A percentile compares a stretch with the other conserved stretches of the same genome.
Conservation (phyloP, 805 yeast genomes). For the Blastobotrys robertii region DNA sequence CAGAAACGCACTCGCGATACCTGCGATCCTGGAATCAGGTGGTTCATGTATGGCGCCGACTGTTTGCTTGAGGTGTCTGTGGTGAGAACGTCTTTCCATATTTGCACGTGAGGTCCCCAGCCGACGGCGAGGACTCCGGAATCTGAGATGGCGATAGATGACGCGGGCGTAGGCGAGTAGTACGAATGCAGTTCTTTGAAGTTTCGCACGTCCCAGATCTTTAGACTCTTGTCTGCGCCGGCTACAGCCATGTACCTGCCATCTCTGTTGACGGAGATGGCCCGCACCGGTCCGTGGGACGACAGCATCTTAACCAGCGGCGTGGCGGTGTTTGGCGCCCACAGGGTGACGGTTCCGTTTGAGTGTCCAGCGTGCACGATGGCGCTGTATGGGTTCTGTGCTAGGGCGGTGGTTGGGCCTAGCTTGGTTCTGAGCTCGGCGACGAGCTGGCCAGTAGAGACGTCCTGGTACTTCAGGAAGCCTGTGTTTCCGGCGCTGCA, state of each 20-base stretch:
- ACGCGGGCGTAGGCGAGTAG: conserved; percentile 76
- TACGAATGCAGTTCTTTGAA: conserved; percentile 59
- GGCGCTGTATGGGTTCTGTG: conserved; percentile 93
- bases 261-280: conserved; percentile 78
- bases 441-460: conserved; percentile 81
- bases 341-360: conserved; percentile 83
- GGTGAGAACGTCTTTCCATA: conserved; percentile 80
- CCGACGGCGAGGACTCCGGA: conserved; percentile 80
- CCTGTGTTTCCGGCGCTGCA: conserved; percentile 88
- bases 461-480: conserved; percentile 84
- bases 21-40: conserved; percentile 68
- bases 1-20: conserved; percentile 63
- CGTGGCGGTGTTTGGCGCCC: conserved; percentile 85
- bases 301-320: conserved; percentile 78
- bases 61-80: conserved; percentile 38
- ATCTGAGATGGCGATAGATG: conserved; percentile 72
- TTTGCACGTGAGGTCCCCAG: conserved; percentile 90
- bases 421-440: conserved; percentile 76
- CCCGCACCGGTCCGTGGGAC: conserved; percentile 79
- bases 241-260: conserved; percentile 92
- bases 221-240: conserved; percentile 75
- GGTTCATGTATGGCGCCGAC: conserved; percentile 84
- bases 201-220: conserved; percentile 89
- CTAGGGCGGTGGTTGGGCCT: conserved; percentile 84
- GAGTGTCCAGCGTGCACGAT: conserved; percentile 88